phyloP scores from a whole-genome alignment of 805 yeast species.

The Schwanniomyces sp. region DNA sequence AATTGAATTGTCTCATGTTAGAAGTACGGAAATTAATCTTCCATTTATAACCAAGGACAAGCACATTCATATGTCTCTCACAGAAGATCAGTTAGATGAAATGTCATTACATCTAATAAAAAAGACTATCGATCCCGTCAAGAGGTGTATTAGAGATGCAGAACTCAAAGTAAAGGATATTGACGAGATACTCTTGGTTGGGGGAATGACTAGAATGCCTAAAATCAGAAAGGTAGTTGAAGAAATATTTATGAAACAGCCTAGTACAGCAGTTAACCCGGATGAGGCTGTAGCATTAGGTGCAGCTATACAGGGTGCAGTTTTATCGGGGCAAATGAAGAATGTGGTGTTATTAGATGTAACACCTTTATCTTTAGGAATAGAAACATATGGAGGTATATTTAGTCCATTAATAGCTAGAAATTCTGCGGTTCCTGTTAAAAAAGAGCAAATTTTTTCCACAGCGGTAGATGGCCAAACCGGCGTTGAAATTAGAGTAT shows the following conservation, averaged over 20 bases:
- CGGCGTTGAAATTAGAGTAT: constrained; percentile 76
- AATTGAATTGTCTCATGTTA: constrained; percentile 69
- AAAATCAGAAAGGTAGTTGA: constrained; percentile 65
- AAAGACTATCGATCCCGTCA: constrained; percentile 70
- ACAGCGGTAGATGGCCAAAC: constrained; percentile 87
- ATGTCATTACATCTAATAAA: constrained; percentile 67
- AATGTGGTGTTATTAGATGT: constrained; percentile 79
- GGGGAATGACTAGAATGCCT: constrained; percentile 93
- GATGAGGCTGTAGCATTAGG: constrained; percentile 92
- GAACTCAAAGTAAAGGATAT: constrained; percentile 62
- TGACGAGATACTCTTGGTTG: constrained; percentile 76
- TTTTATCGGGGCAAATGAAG: constrained; percentile 77
- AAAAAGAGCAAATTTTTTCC: constrained; percentile 70
- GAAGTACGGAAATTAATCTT: constrained; percentile 59
- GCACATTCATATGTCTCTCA: constrained; percentile 57
- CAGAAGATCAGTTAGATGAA: constrained; percentile 67
- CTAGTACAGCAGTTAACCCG: constrained; percentile 78
- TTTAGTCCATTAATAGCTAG: constrained; percentile 78
- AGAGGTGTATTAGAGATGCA: constrained; percentile 74
- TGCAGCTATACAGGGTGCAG: constrained; percentile 89
- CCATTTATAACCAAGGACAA: constrained; percentile 68
- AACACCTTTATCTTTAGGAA: constrained; percentile 79
- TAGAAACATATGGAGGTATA: constrained; percentile 83
- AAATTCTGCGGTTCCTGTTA: constrained; percentile 75
- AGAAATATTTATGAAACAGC: constrained; percentile 58